A percentile compares a stretch with the other conserved stretches of the same genome.
phyloP scores from a whole-genome alignment of 2,329 filamentous ascomycete genomes.

The Claviceps sp. region DNA sequence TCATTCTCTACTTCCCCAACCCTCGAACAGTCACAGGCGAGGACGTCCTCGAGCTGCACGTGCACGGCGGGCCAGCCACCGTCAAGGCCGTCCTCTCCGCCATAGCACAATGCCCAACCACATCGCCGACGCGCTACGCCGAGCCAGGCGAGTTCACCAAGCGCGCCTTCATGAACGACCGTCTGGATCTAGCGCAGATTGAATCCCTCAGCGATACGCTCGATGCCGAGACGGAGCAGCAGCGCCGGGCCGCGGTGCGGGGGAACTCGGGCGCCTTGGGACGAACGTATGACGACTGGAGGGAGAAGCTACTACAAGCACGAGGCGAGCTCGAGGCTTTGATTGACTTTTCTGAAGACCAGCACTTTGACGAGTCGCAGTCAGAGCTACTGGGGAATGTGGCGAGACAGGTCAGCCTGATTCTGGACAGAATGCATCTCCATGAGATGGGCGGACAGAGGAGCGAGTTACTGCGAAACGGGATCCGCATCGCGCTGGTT shows the following conservation, averaged over 20 bases:
- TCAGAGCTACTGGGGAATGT: constrained; percentile 58
- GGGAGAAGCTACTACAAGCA: constrained; percentile 60
- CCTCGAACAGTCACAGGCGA: constrained; percentile 84
- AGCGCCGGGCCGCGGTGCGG: constrained; percentile 73
- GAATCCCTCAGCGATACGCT: constrained; percentile 51
- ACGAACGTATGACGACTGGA: constrained; percentile 71
- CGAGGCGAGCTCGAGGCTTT: constrained; percentile 87
- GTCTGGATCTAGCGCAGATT: constrained; percentile 76
- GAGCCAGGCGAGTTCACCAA: constrained; percentile 93
- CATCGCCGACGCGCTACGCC: constrained; percentile 58
- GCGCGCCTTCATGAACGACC: constrained; percentile 76
- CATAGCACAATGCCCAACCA: constrained; percentile 42
- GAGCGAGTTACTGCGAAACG: constrained; percentile 71
- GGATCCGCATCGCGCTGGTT: constrained; percentile 74
- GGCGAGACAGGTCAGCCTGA: constrained; percentile 43
- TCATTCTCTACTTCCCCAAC: constrained; percentile 70
- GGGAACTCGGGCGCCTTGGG: constrained; percentile 60
- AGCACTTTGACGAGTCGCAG: constrained; percentile 88
- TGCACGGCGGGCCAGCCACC: constrained; percentile 85
- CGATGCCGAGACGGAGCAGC: constrained; percentile 74
- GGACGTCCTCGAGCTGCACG: constrained; percentile 80
- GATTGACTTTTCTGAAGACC: constrained; percentile 95
- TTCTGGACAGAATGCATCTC: constrained; percentile 49
- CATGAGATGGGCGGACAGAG: constrained; percentile 68
- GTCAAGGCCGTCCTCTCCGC: constrained; percentile 74